Base-by-base conservation (phyloP, 257 asterid genomes). In the Mentha longifolia region DNA sequence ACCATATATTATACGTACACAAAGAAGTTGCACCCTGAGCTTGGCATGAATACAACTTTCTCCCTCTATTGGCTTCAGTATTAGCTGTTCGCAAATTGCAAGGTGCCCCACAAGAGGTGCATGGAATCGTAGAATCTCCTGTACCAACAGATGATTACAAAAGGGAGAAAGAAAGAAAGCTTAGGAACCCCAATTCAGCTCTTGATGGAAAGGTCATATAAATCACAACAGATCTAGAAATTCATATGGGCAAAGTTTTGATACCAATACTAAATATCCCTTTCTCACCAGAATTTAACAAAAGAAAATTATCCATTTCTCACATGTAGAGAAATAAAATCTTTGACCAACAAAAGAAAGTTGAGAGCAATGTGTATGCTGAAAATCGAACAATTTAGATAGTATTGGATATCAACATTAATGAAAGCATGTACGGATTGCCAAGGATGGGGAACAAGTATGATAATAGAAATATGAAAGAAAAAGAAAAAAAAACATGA, bases 11-110 rank as follows among this genome's bases (percentile, higher is more conserved):
- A 63, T 62, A 80, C 97, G 10, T 89, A 94, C 98, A 85, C 89
- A 70, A 91, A 94, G 80, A 91, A 91, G 86, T 88, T 84, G 89
- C 98, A 94, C 58, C 82, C 68, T 83, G 89, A 49, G 85, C 78
- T 76, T 77, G 91, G 72, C 99, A 94, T 61, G 99, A 91, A 79
- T 82, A 94, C 82, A 94, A 94, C 84, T 89, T 89, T 76, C 97
- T 89, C 77, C 99, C 99, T 81, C 96, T 84, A 74, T 94, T 94
- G 61, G 82, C 90, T 11, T 85, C 72, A 69, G 99, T 91, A 73
- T 86, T 89, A 75, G 99, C 97, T 50, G 97, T 89, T 67, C 92
- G 89, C 37, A 91, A 50, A 77, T 73, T 81, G 79, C 97, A 94
- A 45, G 87, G 80, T 7, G 87, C 83, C 4, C 97, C 95, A 67